phyloP scores from a whole-genome alignment of 768 basidiomycete genomes.

The Tricholoma flavovirens region DNA sequence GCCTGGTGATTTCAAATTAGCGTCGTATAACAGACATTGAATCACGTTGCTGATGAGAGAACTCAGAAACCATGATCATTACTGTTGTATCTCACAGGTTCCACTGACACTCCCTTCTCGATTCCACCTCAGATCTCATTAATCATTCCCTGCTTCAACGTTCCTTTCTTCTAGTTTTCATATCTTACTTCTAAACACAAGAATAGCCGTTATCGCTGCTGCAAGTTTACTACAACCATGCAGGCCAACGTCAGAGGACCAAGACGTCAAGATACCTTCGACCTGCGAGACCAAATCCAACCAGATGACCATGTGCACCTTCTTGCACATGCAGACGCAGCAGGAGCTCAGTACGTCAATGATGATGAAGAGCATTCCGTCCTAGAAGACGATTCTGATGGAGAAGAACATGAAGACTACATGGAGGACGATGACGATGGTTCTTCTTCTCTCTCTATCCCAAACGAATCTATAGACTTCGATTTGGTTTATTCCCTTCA shows the following conservation, averaged over 20 bases:
- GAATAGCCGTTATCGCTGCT: not conserved
- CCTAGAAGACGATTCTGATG: conserved; percentile 80
- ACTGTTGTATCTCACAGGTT: not conserved
- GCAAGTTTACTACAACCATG: not conserved
- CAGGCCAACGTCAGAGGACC: conserved; percentile 27
- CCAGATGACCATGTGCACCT: conserved; percentile 36
- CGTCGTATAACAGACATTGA: too few species aligned
- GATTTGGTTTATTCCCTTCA: conserved; percentile 91
- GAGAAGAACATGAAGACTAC: conserved; percentile 64
- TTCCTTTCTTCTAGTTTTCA: not conserved
- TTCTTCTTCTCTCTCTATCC: conserved; percentile 79
- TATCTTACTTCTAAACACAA: not conserved
- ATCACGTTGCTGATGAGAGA: not conserved
- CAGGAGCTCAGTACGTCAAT: conserved; percentile 34
- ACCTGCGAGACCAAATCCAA: conserved; percentile 63
- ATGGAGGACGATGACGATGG: conserved; percentile 73
- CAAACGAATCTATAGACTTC: conserved; percentile 90
- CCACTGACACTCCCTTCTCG: not conserved
- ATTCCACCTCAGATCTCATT: not conserved
- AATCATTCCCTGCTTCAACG: not conserved
- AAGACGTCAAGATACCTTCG: conserved; percentile 56
- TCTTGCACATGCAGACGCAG: conserved; percentile 40
- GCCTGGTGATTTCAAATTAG: too few species aligned
- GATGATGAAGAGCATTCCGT: conserved; percentile 82
- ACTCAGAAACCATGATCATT: not conserved